Evolutionary conservation across 345 rosid genomes (phyloP).

Genomic region (Citrus glauca): DNA sequence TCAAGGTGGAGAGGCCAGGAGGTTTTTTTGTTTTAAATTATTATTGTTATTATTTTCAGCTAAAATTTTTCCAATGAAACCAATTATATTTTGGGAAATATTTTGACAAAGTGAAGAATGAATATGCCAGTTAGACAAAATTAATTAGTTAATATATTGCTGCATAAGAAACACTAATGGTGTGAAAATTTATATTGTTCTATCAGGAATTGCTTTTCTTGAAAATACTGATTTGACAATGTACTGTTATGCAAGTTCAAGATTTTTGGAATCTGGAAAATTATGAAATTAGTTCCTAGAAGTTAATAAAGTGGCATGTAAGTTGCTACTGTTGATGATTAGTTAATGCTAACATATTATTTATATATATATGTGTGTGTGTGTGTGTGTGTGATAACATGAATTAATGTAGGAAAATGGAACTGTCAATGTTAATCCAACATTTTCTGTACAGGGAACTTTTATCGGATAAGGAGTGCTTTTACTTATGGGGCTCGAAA

Average conservation of each 20-base stretch:
- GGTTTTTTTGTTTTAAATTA: neutral
- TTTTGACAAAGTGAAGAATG: neutral
- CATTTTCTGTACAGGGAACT: slow-evolving; percentile 54
- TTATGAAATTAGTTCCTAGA: neutral
- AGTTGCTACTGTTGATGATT: neutral
- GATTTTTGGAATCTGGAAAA: neutral
- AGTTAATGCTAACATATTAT: neutral
- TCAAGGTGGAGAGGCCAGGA: neutral
- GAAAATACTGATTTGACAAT: neutral
- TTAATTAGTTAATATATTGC: neutral
- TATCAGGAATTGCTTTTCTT: neutral
- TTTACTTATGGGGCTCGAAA: slow-evolving; percentile 87
- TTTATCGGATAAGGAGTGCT: slow-evolving; percentile 80
- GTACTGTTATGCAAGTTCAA: neutral
- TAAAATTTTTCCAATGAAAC: neutral
- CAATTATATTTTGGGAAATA: neutral
- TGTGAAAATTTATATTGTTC: neutral
- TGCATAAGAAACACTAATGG: neutral
- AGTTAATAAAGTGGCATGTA: neutral
- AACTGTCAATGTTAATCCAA: neutral
- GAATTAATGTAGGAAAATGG: neutral
- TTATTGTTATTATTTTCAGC: neutral
- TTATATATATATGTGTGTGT: too few species aligned
- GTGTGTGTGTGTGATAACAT: too few species aligned
- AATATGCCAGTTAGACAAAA: neutral